Evolutionary conservation across 139 green algal species (phyloP).

Genomic region (Tetratostichococcus sp.): DNA sequence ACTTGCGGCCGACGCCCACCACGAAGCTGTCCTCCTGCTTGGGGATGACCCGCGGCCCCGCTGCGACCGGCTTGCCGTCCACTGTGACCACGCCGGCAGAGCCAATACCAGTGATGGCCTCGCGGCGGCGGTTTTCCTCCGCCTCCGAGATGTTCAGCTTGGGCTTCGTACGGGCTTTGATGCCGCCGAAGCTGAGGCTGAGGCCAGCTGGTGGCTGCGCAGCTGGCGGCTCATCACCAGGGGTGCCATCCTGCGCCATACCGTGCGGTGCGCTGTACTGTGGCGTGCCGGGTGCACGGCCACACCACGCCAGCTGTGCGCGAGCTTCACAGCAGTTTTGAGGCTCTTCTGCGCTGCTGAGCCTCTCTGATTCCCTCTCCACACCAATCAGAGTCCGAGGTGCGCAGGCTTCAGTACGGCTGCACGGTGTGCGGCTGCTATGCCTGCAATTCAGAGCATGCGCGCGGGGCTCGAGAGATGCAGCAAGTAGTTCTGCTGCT

Average conservation of each 20-base stretch:
- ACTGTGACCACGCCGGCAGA: neutral
- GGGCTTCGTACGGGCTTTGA: neutral
- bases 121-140: neutral
- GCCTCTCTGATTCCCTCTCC: too few species aligned
- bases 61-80: neutral
- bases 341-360: too few species aligned
- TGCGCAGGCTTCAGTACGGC: too few species aligned
- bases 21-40: conserved; percentile 8
- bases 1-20: neutral
- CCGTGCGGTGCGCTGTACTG: too few species aligned
- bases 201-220: neutral
- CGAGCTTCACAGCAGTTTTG: too few species aligned
- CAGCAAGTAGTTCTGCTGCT: too few species aligned
- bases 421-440: too few species aligned
- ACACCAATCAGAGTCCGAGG: too few species aligned
- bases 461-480: too few species aligned
- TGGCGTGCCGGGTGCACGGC: too few species aligned
- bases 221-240: neutral
- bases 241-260: neutral
- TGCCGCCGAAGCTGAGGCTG: neutral
- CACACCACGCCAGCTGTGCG: too few species aligned
- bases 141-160: neutral
- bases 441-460: too few species aligned
- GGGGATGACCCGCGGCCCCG: conserved; percentile 2
- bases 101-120: neutral